Base-by-base conservation (phyloP, 352 stramenopile genomes). In the Phytophthora lateralis region DNA sequence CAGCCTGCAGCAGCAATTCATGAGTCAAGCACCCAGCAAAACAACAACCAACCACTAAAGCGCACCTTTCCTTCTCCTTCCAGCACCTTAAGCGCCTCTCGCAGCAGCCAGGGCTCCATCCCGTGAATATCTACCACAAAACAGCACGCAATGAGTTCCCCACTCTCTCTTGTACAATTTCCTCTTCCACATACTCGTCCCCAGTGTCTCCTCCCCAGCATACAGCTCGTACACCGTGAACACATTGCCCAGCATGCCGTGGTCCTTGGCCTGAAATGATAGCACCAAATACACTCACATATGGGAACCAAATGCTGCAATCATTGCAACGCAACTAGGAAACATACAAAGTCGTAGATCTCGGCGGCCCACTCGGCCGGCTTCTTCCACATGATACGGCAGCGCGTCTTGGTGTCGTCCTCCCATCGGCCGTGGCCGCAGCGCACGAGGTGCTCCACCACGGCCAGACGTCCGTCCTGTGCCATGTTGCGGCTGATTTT, bases 141-240 rank as follows among this genome's bases (percentile, higher is more conserved):
- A 52, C 20, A 51, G 3, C 34, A 48, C 34, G 3, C 38, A 46
- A 14, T 67, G 20, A 62, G 49, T 20, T 4, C 32, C 11, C 5
- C 18, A 26, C 17, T 27, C 6, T 3, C 32, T 21, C 17, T 44
- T 51, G 39, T 24, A 6, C 18, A 11, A 38, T 0, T 7, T 15
- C 34, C 12, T 43, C 38, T 24, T 15, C 11, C 32, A 76, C 79
- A 42, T 61, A 95, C 85, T 89, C 18, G 83, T 84, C 51, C 81
- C 84, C 5, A 91, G 58, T 7, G 86, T 95, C 49, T 95, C 84
- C 53, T 93, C 86, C 38, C 86, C 86, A 9, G 86, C 82, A 57
- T 95, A 92, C 45, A 95, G 66, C 60, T 95, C 86, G 62, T 92
- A 95, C 27, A 95, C 77, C 34, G 86, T 95, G 48, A 90, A 95